A percentile compares a stretch with the other conserved stretches of the same genome.
phyloP scores from a whole-genome alignment of 106 monocot genomes.

The Dendrobium huoshanense region DNA sequence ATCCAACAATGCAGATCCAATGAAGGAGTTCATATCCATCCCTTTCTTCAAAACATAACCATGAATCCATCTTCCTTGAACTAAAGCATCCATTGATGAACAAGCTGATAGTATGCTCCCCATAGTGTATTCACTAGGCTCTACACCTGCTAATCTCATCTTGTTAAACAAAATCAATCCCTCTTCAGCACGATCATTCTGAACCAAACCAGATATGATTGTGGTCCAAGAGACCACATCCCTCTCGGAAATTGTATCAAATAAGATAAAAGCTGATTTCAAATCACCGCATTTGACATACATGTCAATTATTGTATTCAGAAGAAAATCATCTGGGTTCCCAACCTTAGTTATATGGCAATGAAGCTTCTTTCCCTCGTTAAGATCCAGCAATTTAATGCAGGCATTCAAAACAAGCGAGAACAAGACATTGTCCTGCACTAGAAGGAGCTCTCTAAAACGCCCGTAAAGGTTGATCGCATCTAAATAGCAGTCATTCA shows the following conservation, averaged over 20 bases:
- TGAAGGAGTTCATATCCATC: constrained; percentile 23
- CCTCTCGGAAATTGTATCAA: constrained; percentile 26
- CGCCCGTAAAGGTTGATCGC: constrained; percentile 22
- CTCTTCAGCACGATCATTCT: constrained; percentile 28
- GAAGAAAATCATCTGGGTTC: constrained; percentile 37
- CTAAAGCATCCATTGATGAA: constrained; percentile 25
- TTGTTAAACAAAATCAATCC: constrained; percentile 45
- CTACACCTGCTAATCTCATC: constrained; percentile 26
- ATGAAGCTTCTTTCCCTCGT: constrained; percentile 47
- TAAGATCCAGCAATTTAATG: constrained; percentile 20
- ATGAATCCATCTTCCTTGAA: constrained; percentile 65
- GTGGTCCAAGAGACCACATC: constrained; percentile 61
- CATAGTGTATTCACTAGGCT: constrained; percentile 34
- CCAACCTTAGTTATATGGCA: constrained; percentile 34
- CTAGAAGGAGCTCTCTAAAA: constrained; percentile 3
- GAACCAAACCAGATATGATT: constrained; percentile 42
- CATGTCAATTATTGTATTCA: constrained; percentile 46
- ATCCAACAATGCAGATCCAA: constrained; percentile 41
- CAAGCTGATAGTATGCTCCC: constrained; percentile 36
- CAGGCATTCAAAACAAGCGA: constrained; percentile 49
- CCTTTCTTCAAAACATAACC: constrained; percentile 34
- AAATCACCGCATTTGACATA: constrained; percentile 48
- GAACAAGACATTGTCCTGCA: constrained; percentile 31
- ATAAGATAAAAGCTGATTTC: constrained; percentile 21
- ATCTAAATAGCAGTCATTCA: constrained; percentile 13